Conservation (phyloP, 1,284 basidiomycete species). For the Tremellales sp. region DNA sequence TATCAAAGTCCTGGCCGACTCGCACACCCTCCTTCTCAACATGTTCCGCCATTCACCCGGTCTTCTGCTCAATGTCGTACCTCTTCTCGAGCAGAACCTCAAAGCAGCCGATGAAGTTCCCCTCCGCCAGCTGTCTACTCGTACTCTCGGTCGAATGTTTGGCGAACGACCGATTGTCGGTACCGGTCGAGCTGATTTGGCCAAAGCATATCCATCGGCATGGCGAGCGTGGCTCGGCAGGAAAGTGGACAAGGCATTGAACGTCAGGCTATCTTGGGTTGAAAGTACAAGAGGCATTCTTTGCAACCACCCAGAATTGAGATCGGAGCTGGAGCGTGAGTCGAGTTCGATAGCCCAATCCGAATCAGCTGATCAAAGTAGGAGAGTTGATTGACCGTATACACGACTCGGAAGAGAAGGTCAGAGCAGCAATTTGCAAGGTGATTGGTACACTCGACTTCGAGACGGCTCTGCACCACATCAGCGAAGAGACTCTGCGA, state of each 20-base stretch:
- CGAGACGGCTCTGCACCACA: conserved; percentile 80
- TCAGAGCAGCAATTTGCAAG: conserved; percentile 78
- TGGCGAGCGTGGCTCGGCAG: conserved; percentile 84
- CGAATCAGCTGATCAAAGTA: conserved; percentile 34
- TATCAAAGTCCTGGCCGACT: conserved; percentile 56
- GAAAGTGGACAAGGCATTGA: conserved; percentile 68
- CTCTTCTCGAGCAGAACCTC: conserved; percentile 87
- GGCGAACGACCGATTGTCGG: conserved; percentile 60
- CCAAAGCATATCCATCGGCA: conserved; percentile 71
- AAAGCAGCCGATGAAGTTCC: conserved; percentile 65
- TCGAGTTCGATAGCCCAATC: conserved; percentile 7
- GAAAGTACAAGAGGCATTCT: conserved; percentile 66
- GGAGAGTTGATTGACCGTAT: conserved; percentile 66
- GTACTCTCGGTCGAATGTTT: conserved; percentile 86
- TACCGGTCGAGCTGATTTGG: conserved; percentile 57
- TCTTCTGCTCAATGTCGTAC: conserved; percentile 83
- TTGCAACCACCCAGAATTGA: conserved; percentile 63
- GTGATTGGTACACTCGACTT: conserved; percentile 81
- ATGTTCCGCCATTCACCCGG: conserved; percentile 76
- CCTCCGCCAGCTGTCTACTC: conserved; percentile 72
- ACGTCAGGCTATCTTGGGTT: conserved; percentile 74
- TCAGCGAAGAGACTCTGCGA: conserved; percentile 62
- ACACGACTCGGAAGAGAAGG: conserved; percentile 84
- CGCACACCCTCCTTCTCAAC: conserved; percentile 80
- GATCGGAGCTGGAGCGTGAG: conserved; percentile 66